Evolutionary conservation across 2,329 filamentous ascomycete species (phyloP).

Genomic region (Botrytis fragariae): DNA sequence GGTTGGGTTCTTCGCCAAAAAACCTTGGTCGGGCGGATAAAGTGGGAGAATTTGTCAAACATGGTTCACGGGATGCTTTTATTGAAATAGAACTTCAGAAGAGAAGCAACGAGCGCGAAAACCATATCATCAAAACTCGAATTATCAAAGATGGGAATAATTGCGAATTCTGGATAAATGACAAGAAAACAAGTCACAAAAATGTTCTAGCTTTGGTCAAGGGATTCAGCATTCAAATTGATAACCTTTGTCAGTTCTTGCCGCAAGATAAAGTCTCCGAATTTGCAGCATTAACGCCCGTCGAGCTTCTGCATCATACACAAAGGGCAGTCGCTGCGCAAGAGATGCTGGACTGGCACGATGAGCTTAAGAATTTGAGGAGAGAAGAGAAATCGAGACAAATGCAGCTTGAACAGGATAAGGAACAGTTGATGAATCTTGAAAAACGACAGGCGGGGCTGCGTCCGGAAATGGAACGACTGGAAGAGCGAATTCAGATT

Average conservation of each 20-base stretch:
- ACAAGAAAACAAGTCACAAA: conserved; percentile 58
- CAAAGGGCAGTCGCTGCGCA: conserved; percentile 82
- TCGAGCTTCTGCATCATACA: conserved; percentile 81
- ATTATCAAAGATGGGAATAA: conserved; percentile 83
- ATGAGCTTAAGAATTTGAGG: conserved; percentile 68
- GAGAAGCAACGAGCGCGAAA: conserved; percentile 55
- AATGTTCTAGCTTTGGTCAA: conserved; percentile 65
- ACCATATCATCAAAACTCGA: conserved; percentile 70
- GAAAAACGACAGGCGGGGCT: conserved; percentile 71
- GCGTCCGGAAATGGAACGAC: conserved; percentile 77
- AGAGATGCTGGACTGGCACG: conserved; percentile 77
- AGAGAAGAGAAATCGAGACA: conserved; percentile 65
- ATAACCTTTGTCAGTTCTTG: conserved; percentile 96
- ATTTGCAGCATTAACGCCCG: conserved; percentile 78
- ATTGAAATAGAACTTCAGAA: conserved; percentile 90
- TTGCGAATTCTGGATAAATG: conserved; percentile 75
- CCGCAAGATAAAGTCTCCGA: conserved; percentile 95
- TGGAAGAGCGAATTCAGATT: conserved; percentile 71
- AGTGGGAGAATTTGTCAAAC: conserved; percentile 88
- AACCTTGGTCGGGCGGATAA: conserved; percentile 83
- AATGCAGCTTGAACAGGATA: conserved; percentile 54
- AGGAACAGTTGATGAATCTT: conserved; percentile 62
- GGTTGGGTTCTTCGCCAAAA: conserved; percentile 78
- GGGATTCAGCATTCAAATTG: conserved; percentile 84
- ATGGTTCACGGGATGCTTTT: conserved; percentile 70